A percentile compares a stretch with the other conserved stretches of the same genome.
phyloP scores from a whole-genome alignment of 2,329 filamentous ascomycete genomes.

The Colletotrichum coccodes region DNA sequence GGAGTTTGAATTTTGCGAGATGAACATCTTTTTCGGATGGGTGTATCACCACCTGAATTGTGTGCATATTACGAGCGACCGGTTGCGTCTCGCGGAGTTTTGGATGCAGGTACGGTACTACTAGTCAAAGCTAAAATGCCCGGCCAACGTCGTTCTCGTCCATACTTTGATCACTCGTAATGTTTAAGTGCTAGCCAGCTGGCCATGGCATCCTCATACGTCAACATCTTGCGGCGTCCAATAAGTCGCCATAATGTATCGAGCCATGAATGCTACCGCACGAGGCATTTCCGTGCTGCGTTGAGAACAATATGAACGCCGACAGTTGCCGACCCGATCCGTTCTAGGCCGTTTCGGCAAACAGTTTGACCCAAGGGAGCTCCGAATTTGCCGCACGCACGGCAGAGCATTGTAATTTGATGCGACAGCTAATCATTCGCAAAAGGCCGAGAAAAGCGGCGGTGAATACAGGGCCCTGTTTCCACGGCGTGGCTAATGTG shows the following conservation, averaged over 20 bases:
- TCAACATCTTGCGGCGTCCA: too few species aligned
- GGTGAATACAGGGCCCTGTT: not conserved
- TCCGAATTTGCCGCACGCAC: not conserved
- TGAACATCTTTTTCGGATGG: not conserved
- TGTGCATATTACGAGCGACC: not conserved
- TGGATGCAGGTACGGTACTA: not conserved
- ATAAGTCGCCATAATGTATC: too few species aligned
- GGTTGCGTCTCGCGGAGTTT: not conserved
- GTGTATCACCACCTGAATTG: conserved; percentile 5
- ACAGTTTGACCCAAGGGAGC: too few species aligned
- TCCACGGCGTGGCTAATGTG: not conserved
- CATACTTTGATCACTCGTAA: rapidly evolving
- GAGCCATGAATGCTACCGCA: too few species aligned
- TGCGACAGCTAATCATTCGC: not conserved
- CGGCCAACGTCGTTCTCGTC: not conserved
- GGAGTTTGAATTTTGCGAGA: not conserved
- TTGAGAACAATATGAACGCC: too few species aligned
- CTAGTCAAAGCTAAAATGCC: not conserved
- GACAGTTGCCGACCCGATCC: too few species aligned
- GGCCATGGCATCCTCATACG: too few species aligned
- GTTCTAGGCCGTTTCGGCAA: not conserved
- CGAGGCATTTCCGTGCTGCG: too few species aligned
- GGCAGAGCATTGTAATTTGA: not conserved
- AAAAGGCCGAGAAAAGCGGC: not conserved
- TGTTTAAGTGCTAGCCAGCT: too few species aligned